Evolutionary conservation across 257 asterid species (phyloP).

Genomic region (Paulownia fortunei): DNA sequence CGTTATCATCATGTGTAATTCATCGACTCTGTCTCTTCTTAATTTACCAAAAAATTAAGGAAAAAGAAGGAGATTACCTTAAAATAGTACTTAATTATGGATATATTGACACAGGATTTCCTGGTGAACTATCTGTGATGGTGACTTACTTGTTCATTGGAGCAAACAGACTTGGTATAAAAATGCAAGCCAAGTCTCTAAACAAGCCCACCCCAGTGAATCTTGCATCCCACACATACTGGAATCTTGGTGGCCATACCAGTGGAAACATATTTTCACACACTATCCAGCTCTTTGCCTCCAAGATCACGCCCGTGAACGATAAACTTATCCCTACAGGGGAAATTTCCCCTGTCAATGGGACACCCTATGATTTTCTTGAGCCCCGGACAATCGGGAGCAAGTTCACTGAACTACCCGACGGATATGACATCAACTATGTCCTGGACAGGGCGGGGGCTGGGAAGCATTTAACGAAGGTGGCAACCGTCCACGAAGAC

Average conservation of each 20-base stretch:
- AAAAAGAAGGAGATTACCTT: too few species aligned
- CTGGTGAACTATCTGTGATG: constrained; percentile 59
- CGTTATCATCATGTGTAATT: neutral
- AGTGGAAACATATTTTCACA: constrained; percentile 72
- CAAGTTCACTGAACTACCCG: constrained; percentile 41
- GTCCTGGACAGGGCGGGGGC: constrained; percentile 47
- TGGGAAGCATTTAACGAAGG: constrained; percentile 48
- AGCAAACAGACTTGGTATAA: constrained; percentile 48
- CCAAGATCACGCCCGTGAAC: constrained; percentile 67
- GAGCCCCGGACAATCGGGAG: constrained; percentile 53
- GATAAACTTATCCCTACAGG: constrained; percentile 78
- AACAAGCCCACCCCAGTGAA: constrained; percentile 78
- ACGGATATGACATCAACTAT: constrained; percentile 83
- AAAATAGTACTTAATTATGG: too few species aligned
- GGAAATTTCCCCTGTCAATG: constrained; percentile 45
- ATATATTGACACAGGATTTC: constrained; percentile 58
- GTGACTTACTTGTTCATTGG: constrained; percentile 70
- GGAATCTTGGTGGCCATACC: constrained; percentile 83
- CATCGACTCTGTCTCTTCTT: neutral
- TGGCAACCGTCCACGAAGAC: constrained; percentile 50
- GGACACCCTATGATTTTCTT: constrained; percentile 70
- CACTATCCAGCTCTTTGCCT: constrained; percentile 57
- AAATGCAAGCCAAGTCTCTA: constrained; percentile 65
- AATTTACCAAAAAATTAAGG: neutral
- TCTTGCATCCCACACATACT: constrained; percentile 82